These are phyloP conservation scores for Sclerotinia spermophila DNA, from an alignment of 2,329 filamentous ascomycete genomes.

Conservation along the genomic window DNA sequence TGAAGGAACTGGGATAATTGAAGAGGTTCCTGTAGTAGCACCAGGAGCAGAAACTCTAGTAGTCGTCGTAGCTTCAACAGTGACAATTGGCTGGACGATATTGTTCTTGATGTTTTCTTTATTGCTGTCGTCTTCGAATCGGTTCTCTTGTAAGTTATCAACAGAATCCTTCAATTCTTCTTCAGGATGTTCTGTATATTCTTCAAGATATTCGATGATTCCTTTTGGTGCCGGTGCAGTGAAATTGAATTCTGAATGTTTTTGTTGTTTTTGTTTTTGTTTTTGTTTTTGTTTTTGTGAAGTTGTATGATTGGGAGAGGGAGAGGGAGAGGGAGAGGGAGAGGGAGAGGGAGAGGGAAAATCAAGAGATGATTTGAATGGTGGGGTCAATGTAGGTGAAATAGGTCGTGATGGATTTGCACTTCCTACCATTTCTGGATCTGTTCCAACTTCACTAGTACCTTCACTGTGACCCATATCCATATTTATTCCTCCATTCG, in stretches of 20 bases:
- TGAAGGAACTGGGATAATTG: not conserved
- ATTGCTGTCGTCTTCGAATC: not conserved
- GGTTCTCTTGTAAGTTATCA: not conserved
- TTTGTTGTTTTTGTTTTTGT: not conserved
- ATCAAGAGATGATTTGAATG: not conserved
- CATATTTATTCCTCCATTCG: not conserved
- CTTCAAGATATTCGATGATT: not conserved
- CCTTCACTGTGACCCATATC: not conserved
- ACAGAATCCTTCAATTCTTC: not conserved
- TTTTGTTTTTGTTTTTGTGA: not conserved
- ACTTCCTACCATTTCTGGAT: constrained; percentile 17
- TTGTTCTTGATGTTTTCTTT: not conserved
- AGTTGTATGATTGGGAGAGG: not conserved
- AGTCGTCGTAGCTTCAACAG: not conserved
- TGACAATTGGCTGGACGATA: not conserved
- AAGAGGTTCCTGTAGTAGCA: not conserved
- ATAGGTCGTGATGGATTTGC: constrained; percentile 3
- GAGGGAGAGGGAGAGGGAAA: too few relatives aligned
- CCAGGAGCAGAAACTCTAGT: not conserved
- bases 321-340: too few relatives aligned
- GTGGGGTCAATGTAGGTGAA: constrained; percentile 6
- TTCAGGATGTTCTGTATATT: not conserved
- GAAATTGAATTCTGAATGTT: not conserved
- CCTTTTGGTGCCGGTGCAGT: not conserved
- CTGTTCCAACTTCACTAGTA: constrained; percentile 9